phyloP scores from a whole-genome alignment of 768 basidiomycete species.

The Punctularia strigosozonata region DNA sequence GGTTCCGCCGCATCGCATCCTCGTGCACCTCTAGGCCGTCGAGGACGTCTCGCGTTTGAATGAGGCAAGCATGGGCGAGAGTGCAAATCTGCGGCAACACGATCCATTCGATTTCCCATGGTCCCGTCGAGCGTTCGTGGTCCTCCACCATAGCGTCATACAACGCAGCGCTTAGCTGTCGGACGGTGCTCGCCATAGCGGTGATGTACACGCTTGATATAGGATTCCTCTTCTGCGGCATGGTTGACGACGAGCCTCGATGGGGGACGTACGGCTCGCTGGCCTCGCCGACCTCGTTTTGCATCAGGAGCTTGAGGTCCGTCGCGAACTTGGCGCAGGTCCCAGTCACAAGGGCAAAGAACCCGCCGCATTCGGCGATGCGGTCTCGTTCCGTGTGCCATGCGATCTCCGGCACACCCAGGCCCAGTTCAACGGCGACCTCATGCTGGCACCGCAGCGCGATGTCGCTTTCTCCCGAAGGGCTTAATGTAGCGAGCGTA shows the following conservation, averaged over 20 bases:
- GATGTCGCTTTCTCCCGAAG: slow-evolving; percentile 19
- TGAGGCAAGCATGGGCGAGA: slow-evolving; percentile 26
- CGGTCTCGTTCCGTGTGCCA: slow-evolving; percentile 33
- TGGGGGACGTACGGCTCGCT: slow-evolving; percentile 32
- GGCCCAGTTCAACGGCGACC: slow-evolving; percentile 10
- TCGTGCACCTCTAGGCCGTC: slow-evolving; percentile 29
- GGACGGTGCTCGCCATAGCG: slow-evolving; percentile 28
- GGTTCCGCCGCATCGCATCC: slow-evolving; percentile 27
- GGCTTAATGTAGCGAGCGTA: slow-evolving; percentile 30
- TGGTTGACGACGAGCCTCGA: slow-evolving; percentile 35
- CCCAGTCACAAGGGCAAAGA: slow-evolving; percentile 30
- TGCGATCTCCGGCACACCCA: slow-evolving; percentile 16
- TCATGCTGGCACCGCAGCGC: slow-evolving; percentile 15
- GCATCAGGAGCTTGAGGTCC: slow-evolving; percentile 34
- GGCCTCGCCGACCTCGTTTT: slow-evolving; percentile 33
- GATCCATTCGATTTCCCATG: slow-evolving; percentile 42
- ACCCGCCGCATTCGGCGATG: slow-evolving; percentile 29
- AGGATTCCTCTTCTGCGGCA: slow-evolving; percentile 40
- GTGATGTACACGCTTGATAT: slow-evolving; percentile 33
- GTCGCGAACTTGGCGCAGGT: slow-evolving; percentile 34
- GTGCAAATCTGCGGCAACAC: slow-evolving; percentile 32
- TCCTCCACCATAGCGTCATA: slow-evolving; percentile 38
- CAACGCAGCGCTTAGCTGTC: slow-evolving; percentile 25
- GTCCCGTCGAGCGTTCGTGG: slow-evolving; percentile 35
- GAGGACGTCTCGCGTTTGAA: slow-evolving; percentile 23